phyloP scores from a whole-genome alignment of 2,329 filamentous ascomycete genomes.

The Dactylellina drechsleri region DNA sequence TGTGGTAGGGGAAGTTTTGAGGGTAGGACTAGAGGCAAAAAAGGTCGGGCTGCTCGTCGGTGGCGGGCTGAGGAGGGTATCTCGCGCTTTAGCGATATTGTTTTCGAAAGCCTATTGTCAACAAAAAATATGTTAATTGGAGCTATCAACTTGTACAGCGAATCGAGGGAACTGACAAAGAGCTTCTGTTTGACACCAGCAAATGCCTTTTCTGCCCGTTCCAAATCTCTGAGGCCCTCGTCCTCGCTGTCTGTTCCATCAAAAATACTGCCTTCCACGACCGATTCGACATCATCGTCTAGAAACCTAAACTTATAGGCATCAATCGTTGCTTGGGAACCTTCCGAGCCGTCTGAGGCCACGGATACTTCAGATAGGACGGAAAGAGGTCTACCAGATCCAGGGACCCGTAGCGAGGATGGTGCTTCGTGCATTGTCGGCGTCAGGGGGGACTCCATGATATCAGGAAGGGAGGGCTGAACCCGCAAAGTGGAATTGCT shows the following conservation, averaged over 20 bases:
- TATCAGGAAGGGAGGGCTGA: conserved; percentile 44
- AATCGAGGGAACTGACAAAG: conserved; percentile 21
- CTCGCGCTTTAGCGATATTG: conserved; percentile 48
- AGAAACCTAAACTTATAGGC: conserved; percentile 52
- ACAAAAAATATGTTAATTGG: conserved; percentile 8
- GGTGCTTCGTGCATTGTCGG: conserved; percentile 44
- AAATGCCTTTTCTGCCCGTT: conserved; percentile 43
- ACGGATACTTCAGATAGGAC: conserved; percentile 46
- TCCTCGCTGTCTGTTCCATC: conserved; percentile 44
- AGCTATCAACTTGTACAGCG: neutral
- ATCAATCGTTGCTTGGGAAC: conserved; percentile 50
- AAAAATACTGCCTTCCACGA: conserved; percentile 52
- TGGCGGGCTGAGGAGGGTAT: conserved; percentile 46
- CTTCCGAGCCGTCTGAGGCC: conserved; percentile 42
- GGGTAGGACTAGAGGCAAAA: conserved; percentile 20
- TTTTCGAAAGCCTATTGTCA: conserved; percentile 48
- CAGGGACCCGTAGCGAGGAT: conserved; percentile 19
- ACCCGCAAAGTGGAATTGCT: conserved; percentile 52
- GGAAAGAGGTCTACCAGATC: conserved; percentile 36
- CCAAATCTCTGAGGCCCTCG: conserved; percentile 29
- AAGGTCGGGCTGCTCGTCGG: conserved; percentile 15
- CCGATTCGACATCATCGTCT: conserved; percentile 47
- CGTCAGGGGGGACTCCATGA: conserved; percentile 47
- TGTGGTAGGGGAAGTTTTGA: conserved; percentile 10
- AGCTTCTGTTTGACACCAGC: conserved; percentile 55